These are phyloP conservation scores for Pythium brassicae DNA, from an alignment of 352 stramenopile species.

Conservation along the genomic window DNA sequence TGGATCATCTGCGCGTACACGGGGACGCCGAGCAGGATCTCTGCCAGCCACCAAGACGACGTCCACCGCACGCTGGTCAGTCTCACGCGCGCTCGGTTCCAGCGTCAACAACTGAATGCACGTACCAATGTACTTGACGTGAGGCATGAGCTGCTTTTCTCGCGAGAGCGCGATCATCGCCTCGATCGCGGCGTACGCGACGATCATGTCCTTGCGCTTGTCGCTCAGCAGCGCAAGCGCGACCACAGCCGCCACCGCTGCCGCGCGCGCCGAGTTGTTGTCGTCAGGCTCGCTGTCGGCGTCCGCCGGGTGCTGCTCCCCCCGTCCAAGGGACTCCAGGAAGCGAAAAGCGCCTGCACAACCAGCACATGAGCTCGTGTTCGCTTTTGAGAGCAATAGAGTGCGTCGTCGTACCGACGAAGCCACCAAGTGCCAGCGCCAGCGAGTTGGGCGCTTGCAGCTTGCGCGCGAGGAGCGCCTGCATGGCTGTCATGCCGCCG, in stretches of 20 bases:
- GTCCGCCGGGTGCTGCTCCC: neutral
- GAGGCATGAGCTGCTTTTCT: constrained; percentile 23
- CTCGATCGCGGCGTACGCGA: constrained; percentile 51
- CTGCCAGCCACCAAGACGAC: constrained; percentile 12
- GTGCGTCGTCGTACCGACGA: constrained; percentile 31
- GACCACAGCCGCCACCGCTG: constrained; percentile 25
- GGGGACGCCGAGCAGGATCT: constrained; percentile 33
- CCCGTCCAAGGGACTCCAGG: constrained; percentile 30
- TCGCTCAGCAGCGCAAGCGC: constrained; percentile 40
- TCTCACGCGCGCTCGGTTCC: neutral
- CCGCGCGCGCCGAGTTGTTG: constrained; percentile 34
- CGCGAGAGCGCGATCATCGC: constrained; percentile 32
- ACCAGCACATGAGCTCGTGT: neutral
- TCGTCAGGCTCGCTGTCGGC: neutral
- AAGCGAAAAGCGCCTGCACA: constrained; percentile 35
- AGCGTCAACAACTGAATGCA: neutral
- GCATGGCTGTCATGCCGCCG: constrained; percentile 27
- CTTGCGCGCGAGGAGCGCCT: constrained; percentile 36
- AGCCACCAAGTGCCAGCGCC: constrained; percentile 43
- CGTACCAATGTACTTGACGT: constrained; percentile 49
- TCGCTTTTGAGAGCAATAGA: too few relatives aligned
- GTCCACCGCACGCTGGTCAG: too few relatives aligned
- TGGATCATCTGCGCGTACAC: constrained; percentile 48
- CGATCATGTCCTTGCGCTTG: constrained; percentile 38
- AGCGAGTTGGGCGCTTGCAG: constrained; percentile 37